These are phyloP conservation scores for Tetrapisispora pingtungensis DNA, from an alignment of 805 yeast genomes.

Conservation along the genomic window DNA sequence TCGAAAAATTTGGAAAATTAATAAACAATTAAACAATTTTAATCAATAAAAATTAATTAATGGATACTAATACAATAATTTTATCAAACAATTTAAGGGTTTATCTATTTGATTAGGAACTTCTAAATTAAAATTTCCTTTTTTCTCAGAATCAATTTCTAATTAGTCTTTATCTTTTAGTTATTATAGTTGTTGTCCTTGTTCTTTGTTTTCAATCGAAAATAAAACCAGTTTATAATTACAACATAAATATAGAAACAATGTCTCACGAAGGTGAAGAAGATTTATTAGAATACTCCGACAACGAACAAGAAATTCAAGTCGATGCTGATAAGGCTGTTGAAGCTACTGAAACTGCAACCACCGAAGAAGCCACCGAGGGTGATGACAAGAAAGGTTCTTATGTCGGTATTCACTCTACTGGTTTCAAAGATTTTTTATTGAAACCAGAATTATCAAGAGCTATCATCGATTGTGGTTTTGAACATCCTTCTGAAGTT, in stretches of 20 bases:
- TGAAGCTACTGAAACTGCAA: slow-evolving; percentile 19
- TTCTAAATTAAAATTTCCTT: too few species aligned
- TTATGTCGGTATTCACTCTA: slow-evolving; percentile 95
- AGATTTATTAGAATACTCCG: slow-evolving; percentile 98
- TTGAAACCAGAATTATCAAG: slow-evolving; percentile 93
- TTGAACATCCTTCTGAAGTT: slow-evolving; percentile 98
- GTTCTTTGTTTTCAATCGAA: too few species aligned
- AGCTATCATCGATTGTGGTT: slow-evolving; percentile 98
- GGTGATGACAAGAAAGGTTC: slow-evolving; percentile 87
- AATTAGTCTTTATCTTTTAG: too few species aligned
- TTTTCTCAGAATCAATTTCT: too few species aligned
- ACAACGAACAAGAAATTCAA: slow-evolving; percentile 89
- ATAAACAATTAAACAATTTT: too few species aligned
- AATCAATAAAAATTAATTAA: too few species aligned
- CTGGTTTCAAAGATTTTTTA: slow-evolving; percentile 95
- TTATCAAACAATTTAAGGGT: too few species aligned
- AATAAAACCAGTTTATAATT: neutral
- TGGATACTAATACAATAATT: too few species aligned
- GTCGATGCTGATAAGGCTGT: slow-evolving; percentile 35
- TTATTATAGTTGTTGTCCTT: too few species aligned
- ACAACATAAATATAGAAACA: neutral
- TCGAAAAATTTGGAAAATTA: too few species aligned
- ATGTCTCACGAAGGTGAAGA: slow-evolving; percentile 98
- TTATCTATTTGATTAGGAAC: too few species aligned
- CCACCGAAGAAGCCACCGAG: slow-evolving; percentile 31